Base-by-base conservation (phyloP, 2,329 filamentous ascomycete genomes). In the Scolecobasidium constrictum region DNA sequence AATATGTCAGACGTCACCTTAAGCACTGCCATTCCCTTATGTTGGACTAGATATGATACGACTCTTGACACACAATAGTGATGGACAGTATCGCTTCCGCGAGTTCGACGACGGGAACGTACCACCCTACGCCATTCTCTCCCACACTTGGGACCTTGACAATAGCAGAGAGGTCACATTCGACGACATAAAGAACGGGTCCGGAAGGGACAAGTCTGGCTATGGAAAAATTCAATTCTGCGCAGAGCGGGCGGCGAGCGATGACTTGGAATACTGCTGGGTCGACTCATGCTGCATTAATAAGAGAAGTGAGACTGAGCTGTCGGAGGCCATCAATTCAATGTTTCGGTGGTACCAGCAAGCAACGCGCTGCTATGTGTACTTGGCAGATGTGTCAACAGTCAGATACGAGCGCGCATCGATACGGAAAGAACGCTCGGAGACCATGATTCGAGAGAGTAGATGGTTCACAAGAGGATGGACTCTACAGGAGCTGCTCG, bases 141-240 rank as follows among this genome's bases (percentile, higher is more conserved):
- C 51, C 1, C 52, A 54, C 42, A 52, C 47, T 4, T 55, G 52
- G 52, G 43, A 45, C 28, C 40, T 51, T 26, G 49, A 47, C 13
- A 46, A 52, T 6, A n/a, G n/a, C n/a, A n/a, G n/a, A n/a, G 48
- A 50, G 13, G 39, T 45, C 21, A 42, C 36, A 11, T 43, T 17
- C 35, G 34, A 45, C 20, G 39, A 45, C 9, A 9, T 43, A 15
- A 22, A 17, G 15, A 19, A n/a, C 22, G 38, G 43, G 11, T 13
- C 42, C n/a, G 39, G 43, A 20, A 42, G 34, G 21, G 31, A 42
- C 20, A 45, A 45, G 31, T 7, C 35, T 43, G 40, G 40, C 18
- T 43, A 43, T 18, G 22, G 11, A 7, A 41, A 43, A 23, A 40
- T 43, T 19, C 40, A 35, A 37, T 43, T 43, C 35, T 43, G 40